Evolutionary conservation across 1,139 yeast genomes (phyloP).

Genomic region (Geotrichum macrosporum): DNA sequence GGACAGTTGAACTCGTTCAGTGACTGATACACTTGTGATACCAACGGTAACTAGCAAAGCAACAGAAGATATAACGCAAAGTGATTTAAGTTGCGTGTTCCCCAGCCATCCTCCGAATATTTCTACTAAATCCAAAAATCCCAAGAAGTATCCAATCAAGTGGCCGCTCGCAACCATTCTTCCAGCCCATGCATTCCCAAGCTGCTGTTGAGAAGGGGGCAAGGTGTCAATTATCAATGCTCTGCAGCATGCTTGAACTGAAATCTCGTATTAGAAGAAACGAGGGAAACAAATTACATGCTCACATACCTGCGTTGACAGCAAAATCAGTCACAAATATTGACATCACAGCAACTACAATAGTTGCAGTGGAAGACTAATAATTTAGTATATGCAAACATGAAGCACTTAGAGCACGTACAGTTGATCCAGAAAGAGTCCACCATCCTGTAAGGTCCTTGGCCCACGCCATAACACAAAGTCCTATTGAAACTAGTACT

Average conservation of each 20-base stretch:
- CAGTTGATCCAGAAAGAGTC: conserved; percentile 14
- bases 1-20: conserved; percentile 27
- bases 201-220: conserved; percentile 50
- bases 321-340: conserved; percentile 54
- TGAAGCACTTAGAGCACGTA: neutral
- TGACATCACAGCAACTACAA: conserved; percentile 48
- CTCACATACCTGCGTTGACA: conserved; percentile 38
- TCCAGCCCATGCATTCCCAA: conserved; percentile 71
- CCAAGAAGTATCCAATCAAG: conserved; percentile 49
- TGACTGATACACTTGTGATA: conserved; percentile 41
- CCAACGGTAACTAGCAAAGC: conserved; percentile 41
- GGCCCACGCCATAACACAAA: conserved; percentile 48
- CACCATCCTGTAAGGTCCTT: conserved; percentile 35
- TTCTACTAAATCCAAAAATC: conserved; percentile 43
- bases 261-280: conserved; percentile 23
- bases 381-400: neutral
- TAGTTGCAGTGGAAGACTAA: conserved; percentile 28
- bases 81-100: conserved; percentile 48
- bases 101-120: conserved; percentile 42
- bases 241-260: conserved; percentile 57
- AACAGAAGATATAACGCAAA: conserved; percentile 45
- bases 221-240: conserved; percentile 57
- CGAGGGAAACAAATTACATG: neutral
- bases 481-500: conserved; percentile 43
- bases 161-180: conserved; percentile 59